Evolutionary conservation across 164 flowering plant species (phyloP).

Genomic region (Buxus sempervirens): DNA sequence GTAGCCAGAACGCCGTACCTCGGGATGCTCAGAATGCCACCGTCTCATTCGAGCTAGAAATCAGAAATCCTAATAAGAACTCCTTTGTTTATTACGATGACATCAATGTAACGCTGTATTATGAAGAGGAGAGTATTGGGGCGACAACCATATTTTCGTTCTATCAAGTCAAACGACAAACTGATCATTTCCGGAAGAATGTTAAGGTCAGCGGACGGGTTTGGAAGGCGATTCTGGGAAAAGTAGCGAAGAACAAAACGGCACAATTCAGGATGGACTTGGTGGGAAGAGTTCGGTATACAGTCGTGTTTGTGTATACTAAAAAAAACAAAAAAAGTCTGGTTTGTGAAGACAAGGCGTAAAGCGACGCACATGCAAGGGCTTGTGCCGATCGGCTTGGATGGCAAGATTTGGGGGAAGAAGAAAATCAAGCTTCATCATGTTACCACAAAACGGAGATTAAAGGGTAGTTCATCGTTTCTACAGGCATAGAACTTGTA

Average conservation of each 20-base stretch:
- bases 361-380: slow-evolving; percentile 23
- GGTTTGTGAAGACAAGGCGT: slow-evolving; percentile 24
- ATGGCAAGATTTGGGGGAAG: slow-evolving; percentile 37
- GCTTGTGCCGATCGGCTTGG: slow-evolving; percentile 21
- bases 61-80: slow-evolving; percentile 32
- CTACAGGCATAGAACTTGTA: no score
- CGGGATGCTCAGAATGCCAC: not conserved
- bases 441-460: slow-evolving; percentile 15
- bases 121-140: slow-evolving; percentile 18
- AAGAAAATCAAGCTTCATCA: slow-evolving; percentile 25
- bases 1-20: not conserved
- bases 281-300: slow-evolving; percentile 20
- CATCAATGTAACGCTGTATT: slow-evolving; percentile 17
- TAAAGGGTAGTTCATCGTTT: no score
- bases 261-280: slow-evolving; percentile 22
- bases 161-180: slow-evolving; percentile 18
- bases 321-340: no score
- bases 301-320: slow-evolving; percentile 8
- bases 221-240: slow-evolving; percentile 5
- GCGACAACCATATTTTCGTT: slow-evolving; percentile 13
- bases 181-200: not conserved
- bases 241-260: slow-evolving; percentile 24
- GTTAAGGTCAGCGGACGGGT: not conserved
- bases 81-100: slow-evolving; percentile 26
- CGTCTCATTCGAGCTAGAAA: slow-evolving; percentile 20